Base-by-base conservation (phyloP, 2,329 filamentous ascomycete species). In the Curvularia sp. region DNA sequence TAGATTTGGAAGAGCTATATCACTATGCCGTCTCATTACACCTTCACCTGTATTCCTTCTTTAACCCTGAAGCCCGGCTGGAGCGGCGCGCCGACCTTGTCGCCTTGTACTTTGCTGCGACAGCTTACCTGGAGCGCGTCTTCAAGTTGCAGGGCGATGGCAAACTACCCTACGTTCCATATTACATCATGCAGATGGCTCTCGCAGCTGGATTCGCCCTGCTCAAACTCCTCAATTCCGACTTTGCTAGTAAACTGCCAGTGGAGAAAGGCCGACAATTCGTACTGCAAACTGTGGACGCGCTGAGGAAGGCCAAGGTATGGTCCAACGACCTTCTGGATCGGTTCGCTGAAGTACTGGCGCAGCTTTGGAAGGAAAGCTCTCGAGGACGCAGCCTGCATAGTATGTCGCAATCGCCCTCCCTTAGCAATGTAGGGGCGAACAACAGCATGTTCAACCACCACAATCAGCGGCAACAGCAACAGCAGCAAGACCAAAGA, bases 111-210 rank as follows among this genome's bases (percentile, higher is more conserved):
- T 85, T 88, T 59, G 88, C 90, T 4, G 87, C 89, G 3, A 86
- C 85, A 39, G 82, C 82, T 59, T 92, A 92, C 70, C 82, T 93
- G 21, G 88, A 91, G 50, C 74, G 75, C 9, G 78, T 80, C 1
- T 80, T 83, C 60, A 83, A 87, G 57, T 80, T 90, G 9, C 53
- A 82, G 32, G 70, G 75, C 51, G 82, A 85, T 7, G 82, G 83
- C 48, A 83, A 89, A 49, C 79, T 92, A 27, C 83, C 84, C 49
- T 88, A 90, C 68, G 85, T 87, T 25, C 89, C 86, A 63, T 92
- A 89, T 73, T 93, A 93, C 75, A 86, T 94, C 51, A 88, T 92
- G 72, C 91, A 94, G 76, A 93, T 94, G 89, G 86, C 93, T 55
- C 86, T 93, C n/a, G 91, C 90, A 2, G 90, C 89, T 5, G 88